These are phyloP conservation scores for Spathaspora passalidarum DNA, from an alignment of 805 yeast genomes.

Conservation along the genomic window DNA sequence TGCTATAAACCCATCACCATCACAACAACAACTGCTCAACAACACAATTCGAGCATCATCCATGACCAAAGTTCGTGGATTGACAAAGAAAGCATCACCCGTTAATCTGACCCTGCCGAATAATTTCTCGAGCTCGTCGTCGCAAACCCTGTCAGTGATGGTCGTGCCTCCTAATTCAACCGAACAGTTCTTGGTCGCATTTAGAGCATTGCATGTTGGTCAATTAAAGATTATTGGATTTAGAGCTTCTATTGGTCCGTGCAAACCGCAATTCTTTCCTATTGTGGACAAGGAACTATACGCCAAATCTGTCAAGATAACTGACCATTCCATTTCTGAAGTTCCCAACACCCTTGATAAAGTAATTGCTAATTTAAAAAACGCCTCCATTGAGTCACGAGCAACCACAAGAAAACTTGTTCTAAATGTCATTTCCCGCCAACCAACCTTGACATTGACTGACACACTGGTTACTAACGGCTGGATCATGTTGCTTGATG, in stretches of 20 bases:
- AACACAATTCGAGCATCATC: too few species aligned
- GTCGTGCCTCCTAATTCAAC: constrained; percentile 25
- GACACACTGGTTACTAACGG: constrained; percentile 55
- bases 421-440: constrained; percentile 40
- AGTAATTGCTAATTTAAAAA: constrained; percentile 23
- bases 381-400: constrained; percentile 17
- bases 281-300: constrained; percentile 23
- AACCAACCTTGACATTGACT: constrained; percentile 59
- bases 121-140: background rate
- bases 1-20: constrained; percentile 2
- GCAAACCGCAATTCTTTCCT: constrained; percentile 44
- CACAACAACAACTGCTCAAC: too few species aligned
- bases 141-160: constrained; percentile 6
- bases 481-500: constrained; percentile 77
- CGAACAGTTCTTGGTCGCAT: constrained; percentile 40
- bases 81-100: background rate
- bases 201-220: constrained; percentile 52
- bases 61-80: background rate
- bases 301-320: background rate
- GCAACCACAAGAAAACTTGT: constrained; percentile 17
- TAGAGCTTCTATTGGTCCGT: constrained; percentile 47
- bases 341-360: constrained; percentile 5
- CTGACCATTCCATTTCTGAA: background rate
- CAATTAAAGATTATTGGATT: constrained; percentile 49
- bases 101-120: background rate